These are phyloP conservation scores for Eurotiales sp. DNA, from an alignment of 2,329 filamentous ascomycete genomes.

Conservation along the genomic window DNA sequence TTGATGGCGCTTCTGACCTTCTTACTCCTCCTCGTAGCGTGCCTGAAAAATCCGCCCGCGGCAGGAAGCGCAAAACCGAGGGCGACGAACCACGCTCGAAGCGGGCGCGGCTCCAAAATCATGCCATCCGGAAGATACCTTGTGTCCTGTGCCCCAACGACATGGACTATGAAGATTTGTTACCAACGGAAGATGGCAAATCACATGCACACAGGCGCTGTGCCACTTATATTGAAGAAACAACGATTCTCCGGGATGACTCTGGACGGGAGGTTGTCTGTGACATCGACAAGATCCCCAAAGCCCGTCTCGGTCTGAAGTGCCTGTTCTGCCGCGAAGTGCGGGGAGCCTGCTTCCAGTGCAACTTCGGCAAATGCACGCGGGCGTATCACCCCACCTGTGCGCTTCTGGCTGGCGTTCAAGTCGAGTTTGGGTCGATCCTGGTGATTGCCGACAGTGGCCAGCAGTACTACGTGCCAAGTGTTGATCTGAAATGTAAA, in stretches of 20 bases:
- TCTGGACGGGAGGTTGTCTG: slow-evolving; percentile 67
- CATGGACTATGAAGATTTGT: slow-evolving; percentile 72
- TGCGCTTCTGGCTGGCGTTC: slow-evolving; percentile 84
- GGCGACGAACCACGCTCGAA: slow-evolving; percentile 62
- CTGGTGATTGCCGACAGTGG: slow-evolving; percentile 87
- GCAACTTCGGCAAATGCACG: slow-evolving; percentile 89
- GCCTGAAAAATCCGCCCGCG: slow-evolving; percentile 52
- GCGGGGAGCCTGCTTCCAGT: slow-evolving; percentile 94
- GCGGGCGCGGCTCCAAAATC: slow-evolving; percentile 72
- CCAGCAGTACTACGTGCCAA: slow-evolving; percentile 85
- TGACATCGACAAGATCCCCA: slow-evolving; percentile 76
- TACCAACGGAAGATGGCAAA: slow-evolving; percentile 82
- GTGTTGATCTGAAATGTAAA: slow-evolving; percentile 89
- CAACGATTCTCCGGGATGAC: slow-evolving; percentile 71
- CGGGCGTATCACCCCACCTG: slow-evolving; percentile 94
- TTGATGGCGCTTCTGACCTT: slow-evolving; percentile 64
- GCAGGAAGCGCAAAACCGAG: slow-evolving; percentile 66
- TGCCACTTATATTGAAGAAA: slow-evolving; percentile 87
- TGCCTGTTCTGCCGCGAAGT: slow-evolving; percentile 94
- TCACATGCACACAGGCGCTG: slow-evolving; percentile 79
- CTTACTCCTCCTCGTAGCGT: slow-evolving; percentile 76
- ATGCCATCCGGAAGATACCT: slow-evolving; percentile 67
- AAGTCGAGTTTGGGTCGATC: slow-evolving; percentile 81
- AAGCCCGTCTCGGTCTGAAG: slow-evolving; percentile 84
- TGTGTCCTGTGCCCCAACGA: slow-evolving; percentile 93